phyloP scores from a whole-genome alignment of 192 early-diverging fungal genomes.

The Coemansia sp. region DNA sequence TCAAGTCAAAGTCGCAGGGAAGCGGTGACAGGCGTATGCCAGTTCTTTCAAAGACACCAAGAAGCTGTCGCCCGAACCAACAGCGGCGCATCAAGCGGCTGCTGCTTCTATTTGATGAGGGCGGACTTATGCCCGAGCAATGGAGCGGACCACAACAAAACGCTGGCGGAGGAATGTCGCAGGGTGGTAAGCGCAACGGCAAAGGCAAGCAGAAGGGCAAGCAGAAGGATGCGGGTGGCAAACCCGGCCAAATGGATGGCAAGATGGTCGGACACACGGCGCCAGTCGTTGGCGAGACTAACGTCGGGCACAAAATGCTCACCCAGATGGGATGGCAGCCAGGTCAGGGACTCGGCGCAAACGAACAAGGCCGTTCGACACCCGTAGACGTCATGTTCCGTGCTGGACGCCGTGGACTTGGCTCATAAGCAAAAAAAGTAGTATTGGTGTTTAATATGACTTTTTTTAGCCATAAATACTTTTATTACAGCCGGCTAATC shows the following conservation, averaged over 20 bases:
- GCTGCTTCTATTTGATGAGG: conserved; percentile 31
- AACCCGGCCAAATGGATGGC: conserved; percentile 11
- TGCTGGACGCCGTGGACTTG: conserved; percentile 43
- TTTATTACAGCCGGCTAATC: neutral
- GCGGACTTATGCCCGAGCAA: conserved; percentile 27
- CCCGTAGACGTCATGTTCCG: conserved; percentile 49
- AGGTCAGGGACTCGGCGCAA: conserved; percentile 41
- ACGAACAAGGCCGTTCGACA: conserved; percentile 40
- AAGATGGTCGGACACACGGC: conserved; percentile 41
- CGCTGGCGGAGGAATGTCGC: neutral
- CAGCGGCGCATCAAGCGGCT: conserved; percentile 32
- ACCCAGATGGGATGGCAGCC: conserved; percentile 53
- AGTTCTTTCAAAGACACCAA: conserved; percentile 29
- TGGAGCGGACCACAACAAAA: conserved; percentile 22
- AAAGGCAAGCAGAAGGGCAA: conserved; percentile 13
- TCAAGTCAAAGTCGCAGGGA: conserved; percentile 51
- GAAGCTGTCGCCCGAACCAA: conserved; percentile 23
- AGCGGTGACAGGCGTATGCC: conserved; percentile 25
- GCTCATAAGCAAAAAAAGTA: conserved; percentile 25
- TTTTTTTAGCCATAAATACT: neutral
- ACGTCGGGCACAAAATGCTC: conserved; percentile 53
- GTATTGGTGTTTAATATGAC: neutral
- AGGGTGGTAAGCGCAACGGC: conserved; percentile 1
- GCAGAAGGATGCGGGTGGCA: neutral
- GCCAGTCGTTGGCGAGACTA: conserved; percentile 42